Evolutionary conservation across 108 stramenopile species (phyloP).

Genomic region (Stephanodiscus minutulus): DNA sequence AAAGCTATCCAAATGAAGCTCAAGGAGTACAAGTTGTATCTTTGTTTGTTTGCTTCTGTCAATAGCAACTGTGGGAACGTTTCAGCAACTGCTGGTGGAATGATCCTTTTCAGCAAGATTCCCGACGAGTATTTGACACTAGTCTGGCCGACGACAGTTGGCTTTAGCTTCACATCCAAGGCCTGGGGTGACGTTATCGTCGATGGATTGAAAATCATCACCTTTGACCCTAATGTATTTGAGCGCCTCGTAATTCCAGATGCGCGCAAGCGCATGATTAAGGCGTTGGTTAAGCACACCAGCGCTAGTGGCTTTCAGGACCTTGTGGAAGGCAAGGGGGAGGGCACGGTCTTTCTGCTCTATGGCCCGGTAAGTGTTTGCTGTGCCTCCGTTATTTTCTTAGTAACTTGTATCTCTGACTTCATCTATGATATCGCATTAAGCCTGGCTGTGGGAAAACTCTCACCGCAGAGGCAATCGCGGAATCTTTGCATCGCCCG

Average conservation of each 20-base stretch:
- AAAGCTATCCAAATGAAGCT: slow-evolving; percentile 59
- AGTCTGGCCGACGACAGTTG: slow-evolving; percentile 64
- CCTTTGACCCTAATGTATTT: slow-evolving; percentile 59
- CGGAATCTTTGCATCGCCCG: slow-evolving; percentile 63
- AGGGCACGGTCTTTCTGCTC: slow-evolving; percentile 63
- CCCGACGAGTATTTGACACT: slow-evolving; percentile 58
- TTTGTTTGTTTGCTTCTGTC: slow-evolving; percentile 10
- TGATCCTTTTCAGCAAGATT: slow-evolving; percentile 59
- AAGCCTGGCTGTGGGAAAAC: slow-evolving; percentile 73
- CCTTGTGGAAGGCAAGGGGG: slow-evolving; percentile 66
- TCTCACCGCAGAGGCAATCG: slow-evolving; percentile 70
- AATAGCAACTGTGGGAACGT: neutral
- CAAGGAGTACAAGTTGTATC: slow-evolving; percentile 65
- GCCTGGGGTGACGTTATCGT: slow-evolving; percentile 72
- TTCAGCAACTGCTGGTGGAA: slow-evolving; percentile 5
- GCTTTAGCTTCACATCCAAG: slow-evolving; percentile 66
- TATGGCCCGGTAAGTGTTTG: slow-evolving; percentile 38
- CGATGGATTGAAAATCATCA: slow-evolving; percentile 59
- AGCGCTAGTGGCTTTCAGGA: slow-evolving; percentile 55
- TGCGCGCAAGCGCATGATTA: slow-evolving; percentile 62
- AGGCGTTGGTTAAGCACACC: slow-evolving; percentile 61
- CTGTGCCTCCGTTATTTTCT: neutral
- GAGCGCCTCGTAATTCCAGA: slow-evolving; percentile 62
- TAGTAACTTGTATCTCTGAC: neutral
- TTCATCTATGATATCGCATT: neutral